Evolutionary conservation across 371 early-diverging fungal genomes (phyloP).

Genomic region (Syncephalis fuscata): DNA sequence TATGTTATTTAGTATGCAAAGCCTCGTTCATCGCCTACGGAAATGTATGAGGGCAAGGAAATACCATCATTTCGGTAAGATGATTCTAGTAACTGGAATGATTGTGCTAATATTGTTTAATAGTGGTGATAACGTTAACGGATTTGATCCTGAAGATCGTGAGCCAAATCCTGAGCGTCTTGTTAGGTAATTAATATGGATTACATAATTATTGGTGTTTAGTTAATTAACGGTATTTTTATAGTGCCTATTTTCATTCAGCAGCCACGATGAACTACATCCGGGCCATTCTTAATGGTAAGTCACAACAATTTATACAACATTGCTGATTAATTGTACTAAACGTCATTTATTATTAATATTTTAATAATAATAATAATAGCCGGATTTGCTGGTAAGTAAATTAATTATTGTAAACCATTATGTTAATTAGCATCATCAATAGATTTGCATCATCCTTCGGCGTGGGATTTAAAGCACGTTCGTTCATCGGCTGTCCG

Average conservation of each 20-base stretch:
- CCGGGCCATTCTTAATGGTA: conserved; percentile 53
- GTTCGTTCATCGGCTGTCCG: conserved; percentile 66
- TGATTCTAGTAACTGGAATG: too few relatives aligned
- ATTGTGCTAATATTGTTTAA: neutral
- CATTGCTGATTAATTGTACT: neutral
- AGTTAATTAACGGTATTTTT: neutral
- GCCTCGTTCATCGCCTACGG: conserved; percentile 84
- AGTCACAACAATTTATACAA: neutral
- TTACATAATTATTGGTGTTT: neutral
- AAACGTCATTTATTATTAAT: neutral
- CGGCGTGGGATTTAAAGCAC: conserved; percentile 79
- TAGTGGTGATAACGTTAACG: conserved; percentile 92
- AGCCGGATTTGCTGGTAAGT: conserved; percentile 19
- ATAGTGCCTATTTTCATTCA: conserved; percentile 88
- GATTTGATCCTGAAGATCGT: conserved; percentile 71
- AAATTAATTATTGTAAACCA: neutral
- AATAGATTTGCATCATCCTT: conserved; percentile 72
- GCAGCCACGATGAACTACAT: conserved; percentile 94
- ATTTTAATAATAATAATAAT: neutral
- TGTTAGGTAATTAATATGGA: conserved; percentile 30
- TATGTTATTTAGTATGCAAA: conserved; percentile 62
- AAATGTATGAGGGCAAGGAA: conserved; percentile 69
- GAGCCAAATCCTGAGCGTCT: conserved; percentile 89
- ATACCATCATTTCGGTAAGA: conserved; percentile 47
- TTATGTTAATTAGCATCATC: neutral